Base-by-base conservation (phyloP, 148 eudicot species). In the Amaranthus palmeri region DNA sequence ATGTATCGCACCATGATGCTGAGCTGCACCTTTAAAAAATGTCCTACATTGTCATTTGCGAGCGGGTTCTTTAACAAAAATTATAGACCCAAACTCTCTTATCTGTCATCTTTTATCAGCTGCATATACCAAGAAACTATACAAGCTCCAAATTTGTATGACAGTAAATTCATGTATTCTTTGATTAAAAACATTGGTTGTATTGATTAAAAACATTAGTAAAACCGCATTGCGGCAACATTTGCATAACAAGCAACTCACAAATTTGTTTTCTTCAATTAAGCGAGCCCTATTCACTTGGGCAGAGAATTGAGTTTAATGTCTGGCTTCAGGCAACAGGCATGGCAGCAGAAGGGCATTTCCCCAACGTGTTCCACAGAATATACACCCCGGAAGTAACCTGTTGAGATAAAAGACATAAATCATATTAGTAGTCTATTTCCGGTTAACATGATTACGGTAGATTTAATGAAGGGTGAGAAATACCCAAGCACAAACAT, bases 341-440 rank as follows among this genome's bases (percentile, higher is more conserved):
- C 49, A 87, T 72, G 50, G 90, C 97, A 61, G 87, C 93, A 74
- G 88, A 88, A 1, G 99, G 99, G 77, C 97, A 96, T 81, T 86
- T 87, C 65, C 99, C 99, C 72, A 96, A 72, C n/a, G 99, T 96
- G 74, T 96, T 96, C 99, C 99, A 96, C 86, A 96, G 76, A 70
- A 96, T 92, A 68, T 96, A 96, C 72, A 92, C 96, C 80, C 96
- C 93, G 7, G 96, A 81, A 43, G 86, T 74, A 49, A 83, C 89
- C 96, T 88, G 73, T 14, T 15, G 25, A 11, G 14, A 70, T 59
- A 57, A 61, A 74, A 25, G 36, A 68, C 36, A 53, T 46, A 13
- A 13, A 45, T 58, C 43, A 41, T 18, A n/a, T 65, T 8, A 25
- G 36, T 2, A 55, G 49, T 70, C 52, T n/a, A 53, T 61, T 46